A percentile compares a stretch with the other conserved stretches of the same genome.
Evolutionary conservation across 2,329 filamentous ascomycete species (phyloP).

Genomic region (Lecanicillium sp.): DNA sequence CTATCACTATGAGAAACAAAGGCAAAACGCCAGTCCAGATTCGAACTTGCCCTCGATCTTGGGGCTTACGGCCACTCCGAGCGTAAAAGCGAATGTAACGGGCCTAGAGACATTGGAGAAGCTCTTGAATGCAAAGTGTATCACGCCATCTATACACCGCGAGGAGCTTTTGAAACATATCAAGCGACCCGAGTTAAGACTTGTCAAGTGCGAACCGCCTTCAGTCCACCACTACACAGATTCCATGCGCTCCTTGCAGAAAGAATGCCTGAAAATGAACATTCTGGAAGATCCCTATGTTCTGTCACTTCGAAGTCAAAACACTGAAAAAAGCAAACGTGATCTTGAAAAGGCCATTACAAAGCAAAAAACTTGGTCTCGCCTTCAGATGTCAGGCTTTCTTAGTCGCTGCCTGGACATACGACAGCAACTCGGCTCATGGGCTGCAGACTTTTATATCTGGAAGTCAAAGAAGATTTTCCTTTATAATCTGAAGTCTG

Average conservation of each 20-base stretch:
- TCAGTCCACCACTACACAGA: constrained; percentile 19
- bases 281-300: constrained; percentile 58
- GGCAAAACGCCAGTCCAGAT: constrained; percentile 19
- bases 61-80: constrained; percentile 75
- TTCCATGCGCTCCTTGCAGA: constrained; percentile 39
- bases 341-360: constrained; percentile 33
- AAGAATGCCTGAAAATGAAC: constrained; percentile 40
- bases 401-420: constrained; percentile 45
- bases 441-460: constrained; percentile 65
- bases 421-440: constrained; percentile 54
- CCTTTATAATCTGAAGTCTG: constrained; percentile 19
- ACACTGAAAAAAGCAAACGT: constrained; percentile 34
- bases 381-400: constrained; percentile 51
- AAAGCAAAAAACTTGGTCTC: constrained; percentile 45
- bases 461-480: constrained; percentile 37
- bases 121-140: constrained; percentile 64
- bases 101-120: constrained; percentile 58
- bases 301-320: constrained; percentile 36
- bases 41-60: constrained; percentile 57
- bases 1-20: constrained; percentile 49
- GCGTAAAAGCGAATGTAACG: constrained; percentile 51
- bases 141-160: constrained; percentile 61
- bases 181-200: constrained; percentile 55
- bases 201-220: constrained; percentile 26
- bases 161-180: constrained; percentile 63